Conservation (phyloP, 2,329 filamentous ascomycete genomes). For the Cladosporium sp. region DNA sequence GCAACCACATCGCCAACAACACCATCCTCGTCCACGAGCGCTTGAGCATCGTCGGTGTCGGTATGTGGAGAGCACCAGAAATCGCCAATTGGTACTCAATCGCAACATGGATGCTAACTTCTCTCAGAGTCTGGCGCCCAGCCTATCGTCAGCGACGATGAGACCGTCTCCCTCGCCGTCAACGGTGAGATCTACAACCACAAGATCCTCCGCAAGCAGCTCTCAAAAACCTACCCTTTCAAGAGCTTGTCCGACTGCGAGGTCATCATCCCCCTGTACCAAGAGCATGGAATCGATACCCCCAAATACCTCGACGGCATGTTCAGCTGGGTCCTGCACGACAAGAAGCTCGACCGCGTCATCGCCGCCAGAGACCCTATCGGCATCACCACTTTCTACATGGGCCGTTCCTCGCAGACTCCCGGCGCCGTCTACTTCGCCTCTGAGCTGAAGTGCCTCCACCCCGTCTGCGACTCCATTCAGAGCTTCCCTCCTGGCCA, state of each 20-base stretch:
- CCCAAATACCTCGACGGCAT: slow-evolving; percentile 95
- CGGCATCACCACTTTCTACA: slow-evolving; percentile 94
- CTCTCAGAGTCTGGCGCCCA: slow-evolving; percentile 82
- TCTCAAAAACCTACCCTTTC: slow-evolving; percentile 85
- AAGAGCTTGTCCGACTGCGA: slow-evolving; percentile 99
- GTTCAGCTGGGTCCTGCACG: slow-evolving; percentile 98
- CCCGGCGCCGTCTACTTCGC: slow-evolving; percentile 89
- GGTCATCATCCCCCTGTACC: slow-evolving; percentile 95
- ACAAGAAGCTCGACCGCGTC: slow-evolving; percentile 87
- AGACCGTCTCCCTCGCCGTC: slow-evolving; percentile 83
- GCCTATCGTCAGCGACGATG: slow-evolving; percentile 87
- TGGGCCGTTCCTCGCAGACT: slow-evolving; percentile 77
- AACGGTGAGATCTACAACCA: slow-evolving; percentile 99
- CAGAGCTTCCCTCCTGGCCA: slow-evolving; percentile 91
- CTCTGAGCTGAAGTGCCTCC: slow-evolving; percentile 89
- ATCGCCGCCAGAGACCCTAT: slow-evolving; percentile 95
- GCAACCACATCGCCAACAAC: slow-evolving; percentile 81
- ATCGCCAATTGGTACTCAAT: background rate
- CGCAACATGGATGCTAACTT: background rate
- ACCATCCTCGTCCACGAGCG: slow-evolving; percentile 98
- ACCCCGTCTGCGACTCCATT: slow-evolving; percentile 92
- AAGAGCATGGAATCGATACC: slow-evolving; percentile 84
- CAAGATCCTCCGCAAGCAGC: slow-evolving; percentile 79
- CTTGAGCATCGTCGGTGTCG: slow-evolving; percentile 93
- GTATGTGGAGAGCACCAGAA: slow-evolving; percentile 46